phyloP scores from a whole-genome alignment of 495 filamentous ascomycete species.

The Penicillium salamii region DNA sequence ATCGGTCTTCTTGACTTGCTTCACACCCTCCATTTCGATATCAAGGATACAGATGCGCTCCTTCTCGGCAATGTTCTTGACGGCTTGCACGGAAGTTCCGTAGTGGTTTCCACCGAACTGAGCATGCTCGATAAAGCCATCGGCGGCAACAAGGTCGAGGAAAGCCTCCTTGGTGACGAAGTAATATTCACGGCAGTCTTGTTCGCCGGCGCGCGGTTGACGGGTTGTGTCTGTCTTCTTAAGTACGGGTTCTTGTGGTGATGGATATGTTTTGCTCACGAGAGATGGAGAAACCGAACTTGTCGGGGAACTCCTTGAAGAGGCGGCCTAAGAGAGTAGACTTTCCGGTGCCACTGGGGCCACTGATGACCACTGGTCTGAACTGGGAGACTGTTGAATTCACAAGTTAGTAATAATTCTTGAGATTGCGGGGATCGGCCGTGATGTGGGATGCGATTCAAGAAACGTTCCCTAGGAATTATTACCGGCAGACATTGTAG shows the following conservation, averaged over 20 bases:
- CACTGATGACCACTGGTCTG: conserved; percentile 81
- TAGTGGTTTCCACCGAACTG: conserved; percentile 86
- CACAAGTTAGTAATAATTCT: neutral
- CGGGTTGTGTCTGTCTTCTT: conserved; percentile 66
- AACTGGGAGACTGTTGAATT: conserved; percentile 30
- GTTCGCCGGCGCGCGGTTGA: conserved; percentile 69
- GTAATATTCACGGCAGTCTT: conserved; percentile 77
- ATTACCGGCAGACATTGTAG: conserved; percentile 32
- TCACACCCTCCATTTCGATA: conserved; percentile 98
- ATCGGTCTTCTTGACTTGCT: conserved; percentile 80
- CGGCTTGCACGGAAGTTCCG: conserved; percentile 75
- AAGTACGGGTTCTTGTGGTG: neutral
- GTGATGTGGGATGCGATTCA: neutral
- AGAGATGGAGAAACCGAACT: conserved; percentile 79
- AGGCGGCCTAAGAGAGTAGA: conserved; percentile 79
- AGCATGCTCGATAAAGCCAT: conserved; percentile 86
- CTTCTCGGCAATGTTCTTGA: conserved; percentile 68
- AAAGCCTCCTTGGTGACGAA: conserved; percentile 72
- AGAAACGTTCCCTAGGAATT: neutral
- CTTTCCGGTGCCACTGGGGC: conserved; percentile 85
- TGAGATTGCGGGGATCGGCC: neutral
- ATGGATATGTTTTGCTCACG: conserved; percentile 25
- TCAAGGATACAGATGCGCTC: conserved; percentile 51
- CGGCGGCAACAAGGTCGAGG: conserved; percentile 59
- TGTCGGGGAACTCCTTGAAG: conserved; percentile 63